Conservation (phyloP, 805 yeast species). For the Lipomyces yamadae region DNA sequence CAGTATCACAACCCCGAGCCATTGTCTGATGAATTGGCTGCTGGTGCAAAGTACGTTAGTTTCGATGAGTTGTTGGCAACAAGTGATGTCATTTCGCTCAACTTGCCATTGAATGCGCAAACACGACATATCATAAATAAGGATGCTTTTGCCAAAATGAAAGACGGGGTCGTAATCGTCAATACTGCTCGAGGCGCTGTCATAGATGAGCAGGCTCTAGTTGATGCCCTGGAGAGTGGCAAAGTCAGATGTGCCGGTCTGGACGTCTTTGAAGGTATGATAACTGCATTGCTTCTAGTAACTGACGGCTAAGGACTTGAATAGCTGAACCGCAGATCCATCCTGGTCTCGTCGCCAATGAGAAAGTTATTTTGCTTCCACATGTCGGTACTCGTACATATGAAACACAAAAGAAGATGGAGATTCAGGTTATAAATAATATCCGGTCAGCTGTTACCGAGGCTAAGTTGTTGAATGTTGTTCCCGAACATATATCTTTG, state of each 20-base stretch:
- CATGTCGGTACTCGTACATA: constrained; percentile 85
- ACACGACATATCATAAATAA: constrained; percentile 73
- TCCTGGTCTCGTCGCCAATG: constrained; percentile 56
- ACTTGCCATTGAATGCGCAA: constrained; percentile 73
- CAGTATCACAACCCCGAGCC: constrained; percentile 72
- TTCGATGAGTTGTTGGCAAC: constrained; percentile 67
- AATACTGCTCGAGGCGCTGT: constrained; percentile 92
- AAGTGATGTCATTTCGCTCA: constrained; percentile 73
- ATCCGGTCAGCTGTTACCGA: constrained; percentile 59
- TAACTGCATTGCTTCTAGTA: neutral
- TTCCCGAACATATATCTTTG: constrained; percentile 22
- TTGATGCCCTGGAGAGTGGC: constrained; percentile 57
- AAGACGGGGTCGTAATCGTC: constrained; percentile 74
- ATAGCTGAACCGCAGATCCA: constrained; percentile 61
- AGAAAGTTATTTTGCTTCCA: constrained; percentile 69
- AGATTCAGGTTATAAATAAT: constrained; percentile 73
- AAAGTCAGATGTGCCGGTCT: constrained; percentile 62
- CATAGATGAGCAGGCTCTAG: constrained; percentile 61
- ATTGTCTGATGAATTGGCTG: constrained; percentile 65
- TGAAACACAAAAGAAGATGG: constrained; percentile 81
- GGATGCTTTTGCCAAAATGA: constrained; percentile 67
- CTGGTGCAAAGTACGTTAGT: constrained; percentile 69
- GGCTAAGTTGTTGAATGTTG: constrained; percentile 59
- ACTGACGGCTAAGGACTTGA: neutral
- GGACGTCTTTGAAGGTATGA: constrained; percentile 61